These are phyloP conservation scores for Wickerhamiella cacticola DNA, from an alignment of 805 yeast species.

Conservation along the genomic window DNA sequence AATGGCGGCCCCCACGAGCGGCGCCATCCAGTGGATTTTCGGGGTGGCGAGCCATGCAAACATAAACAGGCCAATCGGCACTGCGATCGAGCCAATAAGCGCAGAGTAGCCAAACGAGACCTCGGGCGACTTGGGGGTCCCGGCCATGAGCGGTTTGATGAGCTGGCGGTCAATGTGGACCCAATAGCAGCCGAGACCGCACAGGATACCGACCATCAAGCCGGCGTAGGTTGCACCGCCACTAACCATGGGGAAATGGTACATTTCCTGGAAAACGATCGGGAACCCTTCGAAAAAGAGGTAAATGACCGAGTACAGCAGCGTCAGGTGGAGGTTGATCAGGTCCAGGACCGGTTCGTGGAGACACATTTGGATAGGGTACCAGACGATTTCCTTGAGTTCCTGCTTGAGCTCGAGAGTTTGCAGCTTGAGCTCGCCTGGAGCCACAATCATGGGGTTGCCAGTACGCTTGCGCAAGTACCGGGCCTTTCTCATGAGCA, in stretches of 20 bases:
- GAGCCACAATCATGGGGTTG: constrained; percentile 13
- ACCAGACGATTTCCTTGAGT: constrained; percentile 18
- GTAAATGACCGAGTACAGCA: constrained; percentile 42
- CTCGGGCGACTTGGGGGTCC: constrained; percentile 14
- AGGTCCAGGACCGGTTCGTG: constrained; percentile 46
- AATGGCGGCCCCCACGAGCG: constrained; percentile 35
- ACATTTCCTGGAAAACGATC: constrained; percentile 36
- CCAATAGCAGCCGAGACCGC: constrained; percentile 27
- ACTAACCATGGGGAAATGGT: constrained; percentile 39
- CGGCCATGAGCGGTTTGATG: not conserved
- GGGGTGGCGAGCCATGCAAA: constrained; percentile 47
- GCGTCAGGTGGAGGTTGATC: constrained; percentile 40
- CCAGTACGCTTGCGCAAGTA: constrained; percentile 38
- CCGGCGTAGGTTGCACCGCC: constrained; percentile 39
- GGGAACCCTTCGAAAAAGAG: constrained; percentile 55
- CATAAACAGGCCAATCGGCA: constrained; percentile 46
- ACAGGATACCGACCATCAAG: constrained; percentile 34
- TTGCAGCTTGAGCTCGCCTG: constrained; percentile 15
- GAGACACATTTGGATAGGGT: constrained; percentile 38
- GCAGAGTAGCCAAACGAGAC: constrained; percentile 24
- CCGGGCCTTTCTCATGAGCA: constrained; percentile 38
- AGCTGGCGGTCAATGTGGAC: constrained; percentile 10
- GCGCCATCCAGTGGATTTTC: constrained; percentile 41
- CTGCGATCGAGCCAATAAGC: constrained; percentile 34
- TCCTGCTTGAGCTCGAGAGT: constrained; percentile 2